Percentiles rank a stretch among this genome's conserved stretches.
These are phyloP conservation scores for Periconia digitata DNA, from an alignment of 2,329 filamentous ascomycete species.

Conservation along the genomic window DNA sequence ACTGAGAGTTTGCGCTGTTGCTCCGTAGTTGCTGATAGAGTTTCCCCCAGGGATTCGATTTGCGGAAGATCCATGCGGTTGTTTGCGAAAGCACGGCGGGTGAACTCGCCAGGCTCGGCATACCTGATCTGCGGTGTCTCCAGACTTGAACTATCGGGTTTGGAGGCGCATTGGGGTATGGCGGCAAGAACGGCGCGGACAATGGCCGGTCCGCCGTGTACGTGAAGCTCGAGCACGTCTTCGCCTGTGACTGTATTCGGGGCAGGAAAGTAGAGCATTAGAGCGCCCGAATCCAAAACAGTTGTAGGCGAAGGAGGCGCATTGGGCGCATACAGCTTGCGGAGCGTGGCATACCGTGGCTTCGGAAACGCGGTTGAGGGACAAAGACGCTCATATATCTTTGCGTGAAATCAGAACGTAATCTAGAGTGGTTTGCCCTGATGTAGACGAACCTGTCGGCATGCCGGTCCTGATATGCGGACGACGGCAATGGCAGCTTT, in stretches of 20 bases:
- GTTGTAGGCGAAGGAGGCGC: constrained; percentile 42
- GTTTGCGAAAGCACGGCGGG: constrained; percentile 86
- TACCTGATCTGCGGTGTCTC: constrained; percentile 64
- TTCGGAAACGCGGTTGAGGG: constrained; percentile 57
- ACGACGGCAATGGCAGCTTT: constrained; percentile 89
- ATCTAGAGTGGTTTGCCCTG: not conserved
- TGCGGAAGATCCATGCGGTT: constrained; percentile 83
- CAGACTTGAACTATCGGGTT: constrained; percentile 3
- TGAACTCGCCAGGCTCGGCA: constrained; percentile 95
- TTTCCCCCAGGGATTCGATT: constrained; percentile 66
- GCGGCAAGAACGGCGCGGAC: constrained; percentile 82
- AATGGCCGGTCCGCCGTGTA: constrained; percentile 90
- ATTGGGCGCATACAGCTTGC: constrained; percentile 68
- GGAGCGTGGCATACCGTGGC: constrained; percentile 68
- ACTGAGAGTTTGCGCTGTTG: constrained; percentile 88
- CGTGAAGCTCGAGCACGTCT: constrained; percentile 86
- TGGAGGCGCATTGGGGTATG: constrained; percentile 59
- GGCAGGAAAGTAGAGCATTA: constrained; percentile 79
- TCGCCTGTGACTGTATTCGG: constrained; percentile 89
- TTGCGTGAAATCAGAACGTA: constrained; percentile 10
- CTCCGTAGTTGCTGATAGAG: constrained; percentile 72
- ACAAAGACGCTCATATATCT: constrained; percentile 68
- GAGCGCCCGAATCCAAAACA: constrained; percentile 72
- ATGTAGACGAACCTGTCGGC: constrained; percentile 57
- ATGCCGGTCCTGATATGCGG: constrained; percentile 79